Conservation (phyloP, 352 stramenopile species). For the Achlya hypogyna region DNA sequence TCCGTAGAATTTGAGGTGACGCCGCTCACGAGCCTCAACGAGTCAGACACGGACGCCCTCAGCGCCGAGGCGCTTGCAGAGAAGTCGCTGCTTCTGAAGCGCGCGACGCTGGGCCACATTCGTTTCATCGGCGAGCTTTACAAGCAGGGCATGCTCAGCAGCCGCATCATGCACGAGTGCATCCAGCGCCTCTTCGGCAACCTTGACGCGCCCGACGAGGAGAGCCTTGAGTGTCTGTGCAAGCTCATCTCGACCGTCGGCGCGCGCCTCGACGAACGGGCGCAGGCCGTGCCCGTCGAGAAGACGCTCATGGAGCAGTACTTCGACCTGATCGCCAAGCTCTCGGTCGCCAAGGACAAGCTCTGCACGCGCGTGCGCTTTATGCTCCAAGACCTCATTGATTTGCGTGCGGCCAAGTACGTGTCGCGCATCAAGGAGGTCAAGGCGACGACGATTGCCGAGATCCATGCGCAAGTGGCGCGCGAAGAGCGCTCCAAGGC, state of each 20-base stretch:
- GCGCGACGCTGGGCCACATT: constrained; percentile 86
- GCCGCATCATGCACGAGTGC: constrained; percentile 92
- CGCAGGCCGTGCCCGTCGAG: constrained; percentile 23
- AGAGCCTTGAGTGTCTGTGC: constrained; percentile 93
- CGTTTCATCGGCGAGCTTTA: constrained; percentile 96
- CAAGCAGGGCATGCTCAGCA: constrained; percentile 91
- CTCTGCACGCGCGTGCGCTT: constrained; percentile 73
- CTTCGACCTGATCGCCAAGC: constrained; percentile 53
- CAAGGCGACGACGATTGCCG: constrained; percentile 77
- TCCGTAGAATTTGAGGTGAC: constrained; percentile 85
- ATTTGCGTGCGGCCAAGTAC: constrained; percentile 69
- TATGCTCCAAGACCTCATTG: constrained; percentile 74
- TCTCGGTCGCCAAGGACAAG: constrained; percentile 52
- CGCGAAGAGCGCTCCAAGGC: constrained; percentile 66
- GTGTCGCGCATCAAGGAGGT: constrained; percentile 66
- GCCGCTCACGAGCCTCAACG: constrained; percentile 49
- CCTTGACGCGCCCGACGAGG: constrained; percentile 80
- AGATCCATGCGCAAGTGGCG: constrained; percentile 65
- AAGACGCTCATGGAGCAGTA: constrained; percentile 54
- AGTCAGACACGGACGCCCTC: constrained; percentile 53
- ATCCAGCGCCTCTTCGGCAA: constrained; percentile 74
- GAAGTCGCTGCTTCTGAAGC: constrained; percentile 77
- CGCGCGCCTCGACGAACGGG: constrained; percentile 74
- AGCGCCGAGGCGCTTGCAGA: constrained; percentile 42
- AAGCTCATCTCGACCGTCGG: constrained; percentile 93